Evolutionary conservation across 2,329 filamentous ascomycete species (phyloP).

Genomic region (Calcarisporium arbuscula): DNA sequence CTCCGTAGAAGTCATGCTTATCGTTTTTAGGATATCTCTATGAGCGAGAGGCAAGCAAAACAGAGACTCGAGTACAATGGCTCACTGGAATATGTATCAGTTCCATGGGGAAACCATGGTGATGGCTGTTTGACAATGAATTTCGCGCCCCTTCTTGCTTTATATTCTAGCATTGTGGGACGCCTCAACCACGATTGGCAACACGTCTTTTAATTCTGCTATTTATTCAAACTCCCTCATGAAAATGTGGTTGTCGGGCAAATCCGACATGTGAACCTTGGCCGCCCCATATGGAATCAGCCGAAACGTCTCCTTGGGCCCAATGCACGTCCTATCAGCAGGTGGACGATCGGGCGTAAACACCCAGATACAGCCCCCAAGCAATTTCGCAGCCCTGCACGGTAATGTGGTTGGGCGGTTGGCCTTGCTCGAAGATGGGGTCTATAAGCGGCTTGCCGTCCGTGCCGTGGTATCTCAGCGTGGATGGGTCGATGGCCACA

Average conservation of each 20-base stretch:
- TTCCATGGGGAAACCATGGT: too few relatives aligned
- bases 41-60: too few relatives aligned
- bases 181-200: too few relatives aligned
- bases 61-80: too few relatives aligned
- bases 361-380: constrained; percentile 22
- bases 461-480: constrained; percentile 16
- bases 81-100: too few relatives aligned
- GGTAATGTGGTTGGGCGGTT: constrained; percentile 27
- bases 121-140: too few relatives aligned
- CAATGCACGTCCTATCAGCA: constrained; percentile 12
- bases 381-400: constrained; percentile 31
- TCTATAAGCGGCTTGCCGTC: constrained; percentile 18
- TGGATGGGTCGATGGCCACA: constrained; percentile 21
- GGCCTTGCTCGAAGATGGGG: constrained; percentile 19
- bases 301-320: constrained; percentile 22
- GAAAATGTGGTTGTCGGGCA: constrained; percentile 12
- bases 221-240: background rate
- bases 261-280: constrained; percentile 35
- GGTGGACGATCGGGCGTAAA: constrained; percentile 23
- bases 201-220: too few relatives aligned
- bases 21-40: too few relatives aligned
- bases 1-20: too few relatives aligned
- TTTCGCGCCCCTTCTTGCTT: too few relatives aligned
- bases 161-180: too few relatives aligned
- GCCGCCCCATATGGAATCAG: constrained; percentile 39